Evolutionary conservation across 208 protist species (phyloP).

Genomic region (Zelonia costaricensis): DNA sequence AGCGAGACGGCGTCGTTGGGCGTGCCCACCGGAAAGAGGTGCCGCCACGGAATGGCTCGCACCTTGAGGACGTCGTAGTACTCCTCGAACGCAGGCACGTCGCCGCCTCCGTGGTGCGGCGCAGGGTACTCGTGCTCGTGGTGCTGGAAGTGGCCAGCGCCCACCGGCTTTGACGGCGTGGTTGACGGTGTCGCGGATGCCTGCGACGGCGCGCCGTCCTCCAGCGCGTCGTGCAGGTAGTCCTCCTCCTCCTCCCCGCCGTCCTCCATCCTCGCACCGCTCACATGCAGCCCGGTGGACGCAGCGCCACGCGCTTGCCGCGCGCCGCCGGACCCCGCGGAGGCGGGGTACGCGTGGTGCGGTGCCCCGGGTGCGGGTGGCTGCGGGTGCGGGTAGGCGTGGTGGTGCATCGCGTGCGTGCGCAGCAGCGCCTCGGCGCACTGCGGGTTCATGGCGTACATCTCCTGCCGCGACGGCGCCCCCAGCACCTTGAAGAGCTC

Average conservation of each 20-base stretch:
- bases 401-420: constrained; percentile 29
- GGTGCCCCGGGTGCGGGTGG: too few relatives aligned
- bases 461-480: constrained; percentile 89
- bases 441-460: constrained; percentile 97
- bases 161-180: neutral
- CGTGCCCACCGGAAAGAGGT: constrained; percentile 78
- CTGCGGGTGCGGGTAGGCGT: neutral
- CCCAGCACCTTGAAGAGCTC: constrained; percentile 97
- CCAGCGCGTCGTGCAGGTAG: constrained; percentile 14
- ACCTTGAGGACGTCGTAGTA: constrained; percentile 97
- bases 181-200: neutral
- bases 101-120: neutral
- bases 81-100: constrained; percentile 25
- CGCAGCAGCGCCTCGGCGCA: constrained; percentile 77
- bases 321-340: too few relatives aligned
- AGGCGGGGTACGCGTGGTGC: too few relatives aligned
- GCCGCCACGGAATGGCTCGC: constrained; percentile 94
- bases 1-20: constrained; percentile 96
- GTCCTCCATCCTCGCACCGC: neutral
- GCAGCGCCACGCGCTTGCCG: too few relatives aligned
- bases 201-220: constrained; percentile 7
- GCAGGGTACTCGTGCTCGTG: neutral
- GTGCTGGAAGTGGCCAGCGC: neutral
- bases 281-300: neutral
- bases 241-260: constrained; percentile 1